Evolutionary conservation across 768 basidiomycete genomes (phyloP), one percentile per base, ranked within the genome.

Genomic region (Filobasidium wieringae): DNA sequence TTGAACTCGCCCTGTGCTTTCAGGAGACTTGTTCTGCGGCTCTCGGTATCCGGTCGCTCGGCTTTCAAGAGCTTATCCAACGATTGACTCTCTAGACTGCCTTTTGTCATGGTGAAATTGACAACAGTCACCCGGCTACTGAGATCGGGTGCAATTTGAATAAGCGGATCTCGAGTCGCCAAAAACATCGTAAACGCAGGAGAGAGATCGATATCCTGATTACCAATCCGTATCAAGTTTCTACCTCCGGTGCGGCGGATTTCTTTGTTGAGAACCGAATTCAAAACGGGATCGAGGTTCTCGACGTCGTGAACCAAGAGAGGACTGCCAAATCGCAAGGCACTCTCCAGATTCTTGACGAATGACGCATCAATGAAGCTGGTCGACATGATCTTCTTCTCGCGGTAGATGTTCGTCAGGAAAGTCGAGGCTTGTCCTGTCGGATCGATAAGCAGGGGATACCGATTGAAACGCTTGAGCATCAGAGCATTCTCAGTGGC

Each of bases 101-200:
- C 90, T 58, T 91, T 82, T 0, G 95, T 99, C 93, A 99, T 99
- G 27, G 92, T 93, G 75, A 91, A 92, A 77, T 90, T 92, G 76
- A 92, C 88, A 66, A 92, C 90, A 0, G 87, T 89, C 27, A 93
- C 88, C 60, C 95, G 83, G 78, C 90, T 93, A 79, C 93, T 97
- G 65, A 99, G 92, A 72, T 99, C 95, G 2, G 95, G 91, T 12
- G 93, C 88, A 76, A 99, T 96, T 67, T 96, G 91, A 61, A 95
- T 86, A 0, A 93, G 93, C 1, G 95, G 92, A 72, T 99, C 92
- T 22, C 95, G 79, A 11, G 95, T 99, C 1, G 93, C 88, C 41
- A 99, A 79, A 82, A 99, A 99, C 89, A 99, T 92, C 5, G 89
- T 95, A 79, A 99, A 99, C n/a, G 95, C 85, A 6, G 95, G 95